Percentiles rank a stretch among this genome's conserved stretches.
These are phyloP conservation scores for Phytophthora macrochlamydospora DNA, from an alignment of 352 stramenopile species.

Conservation along the genomic window DNA sequence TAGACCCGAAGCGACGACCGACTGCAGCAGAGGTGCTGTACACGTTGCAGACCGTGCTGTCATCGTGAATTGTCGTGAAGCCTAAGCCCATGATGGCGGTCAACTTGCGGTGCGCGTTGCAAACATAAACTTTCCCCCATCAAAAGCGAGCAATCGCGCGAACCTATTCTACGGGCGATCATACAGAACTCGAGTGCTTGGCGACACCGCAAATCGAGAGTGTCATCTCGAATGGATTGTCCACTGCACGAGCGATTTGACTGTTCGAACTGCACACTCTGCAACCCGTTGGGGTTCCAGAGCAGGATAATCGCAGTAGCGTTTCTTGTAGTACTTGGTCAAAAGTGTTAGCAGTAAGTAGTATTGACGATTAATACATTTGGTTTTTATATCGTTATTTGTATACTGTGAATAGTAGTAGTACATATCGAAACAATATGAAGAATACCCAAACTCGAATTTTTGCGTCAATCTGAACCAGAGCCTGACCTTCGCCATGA, in stretches of 20 bases:
- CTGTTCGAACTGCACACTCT: conserved; percentile 18
- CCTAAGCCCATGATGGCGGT: background rate
- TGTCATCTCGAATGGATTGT: conserved; percentile 25
- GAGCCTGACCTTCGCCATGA: conserved; percentile 10
- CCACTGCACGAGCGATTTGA: conserved; percentile 8
- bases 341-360: too few relatives aligned
- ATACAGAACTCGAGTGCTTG: conserved; percentile 22
- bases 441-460: too few relatives aligned
- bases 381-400: too few relatives aligned
- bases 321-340: too few relatives aligned
- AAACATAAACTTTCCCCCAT: conserved; percentile 22
- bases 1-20: conserved; percentile 34
- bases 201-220: conserved; percentile 21
- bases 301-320: too few relatives aligned
- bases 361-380: too few relatives aligned
- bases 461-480: background rate
- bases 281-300: conserved; percentile 16
- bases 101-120: background rate
- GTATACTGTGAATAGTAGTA: too few relatives aligned
- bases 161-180: conserved; percentile 27
- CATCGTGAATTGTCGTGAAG: background rate
- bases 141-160: conserved; percentile 8
- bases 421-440: too few relatives aligned
- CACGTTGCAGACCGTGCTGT: background rate
- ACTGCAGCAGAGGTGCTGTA: conserved; percentile 32